phyloP scores from a whole-genome alignment of 495 filamentous ascomycete species.

The Ramalina peruviana region DNA sequence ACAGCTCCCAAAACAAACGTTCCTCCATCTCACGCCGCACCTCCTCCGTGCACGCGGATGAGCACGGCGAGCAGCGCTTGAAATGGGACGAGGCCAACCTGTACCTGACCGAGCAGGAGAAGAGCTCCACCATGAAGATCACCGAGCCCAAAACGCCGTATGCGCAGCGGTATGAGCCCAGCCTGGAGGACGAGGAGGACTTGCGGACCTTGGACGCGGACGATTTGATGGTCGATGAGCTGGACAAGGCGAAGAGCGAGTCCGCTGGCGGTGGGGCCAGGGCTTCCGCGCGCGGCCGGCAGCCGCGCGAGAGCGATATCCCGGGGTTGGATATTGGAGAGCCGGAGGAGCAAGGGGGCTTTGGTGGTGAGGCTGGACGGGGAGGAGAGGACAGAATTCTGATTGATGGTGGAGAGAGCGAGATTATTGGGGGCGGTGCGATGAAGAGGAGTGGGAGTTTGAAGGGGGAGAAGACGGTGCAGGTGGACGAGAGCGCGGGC shows the following conservation, averaged over 20 bases:
- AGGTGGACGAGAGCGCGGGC: conserved; percentile 52
- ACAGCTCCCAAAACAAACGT: conserved; percentile 53
- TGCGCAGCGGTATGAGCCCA: conserved; percentile 76
- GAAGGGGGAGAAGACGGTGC: conserved; percentile 53
- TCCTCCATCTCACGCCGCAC: conserved; percentile 53
- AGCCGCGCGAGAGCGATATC: conserved; percentile 59
- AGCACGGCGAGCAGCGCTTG: conserved; percentile 55
- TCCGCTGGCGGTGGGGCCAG: conserved; percentile 17
- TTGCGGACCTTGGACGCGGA: conserved; percentile 42
- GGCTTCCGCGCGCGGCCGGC: conserved; percentile 20
- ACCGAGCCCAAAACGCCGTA: conserved; percentile 96
- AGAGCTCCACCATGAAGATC: conserved; percentile 94
- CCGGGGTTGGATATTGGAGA: conserved; percentile 90
- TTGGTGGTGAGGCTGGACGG: conserved; percentile 15
- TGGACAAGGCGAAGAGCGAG: conserved; percentile 44
- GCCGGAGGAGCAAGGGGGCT: conserved; percentile 54
- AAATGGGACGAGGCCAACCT: conserved; percentile 98
- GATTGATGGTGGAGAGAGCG: conserved; percentile 19
- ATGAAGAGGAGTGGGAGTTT: conserved; percentile 32
- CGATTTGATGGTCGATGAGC: conserved; percentile 50
- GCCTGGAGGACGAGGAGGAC: conserved; percentile 73
- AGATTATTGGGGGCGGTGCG: conserved; percentile 25
- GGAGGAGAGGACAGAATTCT: conserved; percentile 25
- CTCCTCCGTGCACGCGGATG: conserved; percentile 31
- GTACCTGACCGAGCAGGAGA: conserved; percentile 91